phyloP scores from a whole-genome alignment of 1,284 basidiomycete species.

The Melampsora americana region DNA sequence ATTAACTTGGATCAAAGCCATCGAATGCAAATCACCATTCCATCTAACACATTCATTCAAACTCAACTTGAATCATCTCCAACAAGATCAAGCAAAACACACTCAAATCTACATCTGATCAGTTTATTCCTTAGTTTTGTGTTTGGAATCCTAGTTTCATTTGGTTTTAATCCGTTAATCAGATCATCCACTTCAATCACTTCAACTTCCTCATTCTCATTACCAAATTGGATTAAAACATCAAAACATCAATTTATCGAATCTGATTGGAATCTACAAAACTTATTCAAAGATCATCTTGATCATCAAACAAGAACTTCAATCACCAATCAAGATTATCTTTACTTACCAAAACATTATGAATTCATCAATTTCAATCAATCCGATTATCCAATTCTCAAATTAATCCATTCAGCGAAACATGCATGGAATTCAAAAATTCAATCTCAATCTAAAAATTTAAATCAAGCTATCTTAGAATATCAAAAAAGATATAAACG shows the following conservation, averaged over 20 bases:
- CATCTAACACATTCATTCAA: too few species aligned
- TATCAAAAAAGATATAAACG: slow-evolving; percentile 56
- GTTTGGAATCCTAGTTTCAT: slow-evolving; percentile 13
- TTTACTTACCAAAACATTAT: slow-evolving; percentile 34
- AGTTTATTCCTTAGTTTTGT: slow-evolving; percentile 29
- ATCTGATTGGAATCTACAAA: neutral
- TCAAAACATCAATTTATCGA: neutral
- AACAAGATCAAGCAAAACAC: neutral
- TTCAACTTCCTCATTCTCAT: neutral
- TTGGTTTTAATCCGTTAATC: neutral
- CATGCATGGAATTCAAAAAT: slow-evolving; percentile 48
- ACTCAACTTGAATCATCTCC: neutral
- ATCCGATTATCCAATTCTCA: slow-evolving; percentile 50
- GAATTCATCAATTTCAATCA: slow-evolving; percentile 46
- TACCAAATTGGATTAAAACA: neutral
- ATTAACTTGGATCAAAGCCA: too few species aligned
- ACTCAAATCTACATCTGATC: slow-evolving; percentile 5
- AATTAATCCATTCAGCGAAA: slow-evolving; percentile 50
- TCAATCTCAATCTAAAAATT: slow-evolving; percentile 52
- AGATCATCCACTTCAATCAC: neutral
- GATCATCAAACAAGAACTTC: too few species aligned
- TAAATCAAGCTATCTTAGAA: slow-evolving; percentile 55
- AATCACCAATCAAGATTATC: slow-evolving; percentile 29
- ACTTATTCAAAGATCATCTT: too few species aligned
- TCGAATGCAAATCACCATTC: too few species aligned